Base-by-base conservation (phyloP, 148 eudicot species). In the Chenopodium album region DNA sequence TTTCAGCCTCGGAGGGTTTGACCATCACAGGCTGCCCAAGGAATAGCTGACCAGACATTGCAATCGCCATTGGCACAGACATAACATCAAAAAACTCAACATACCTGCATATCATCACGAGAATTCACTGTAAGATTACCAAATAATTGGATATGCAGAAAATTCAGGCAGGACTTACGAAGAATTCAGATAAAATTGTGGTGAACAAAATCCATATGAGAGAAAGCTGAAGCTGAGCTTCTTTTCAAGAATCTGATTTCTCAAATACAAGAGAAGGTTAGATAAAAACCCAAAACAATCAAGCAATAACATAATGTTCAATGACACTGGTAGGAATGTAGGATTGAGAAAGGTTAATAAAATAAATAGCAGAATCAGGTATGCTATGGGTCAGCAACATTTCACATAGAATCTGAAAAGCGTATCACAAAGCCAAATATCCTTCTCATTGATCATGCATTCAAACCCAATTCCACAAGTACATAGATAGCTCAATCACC, bases 21-120 rank as follows among this genome's bases (percentile, higher is more conserved):
- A 97, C 98, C 99, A 97, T 97, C 63, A 97, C 97, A 80, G 97
- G 99, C 77, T 97, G 97, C 64, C 98, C 99, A 72, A 91, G 89
- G 69, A 97, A 90, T 29, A 92, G 89, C 71, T 92, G 99, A 67
- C 99, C 99, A 77, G 97, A 87, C 70, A 97, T 81, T 68, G 99
- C 97, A 78, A 97, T 97, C 75, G 99, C 99, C 97, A 92, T 94
- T 41, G 99, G 99, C 67, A 97, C 99, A 65, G 97, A 90, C 97
- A 94, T 92, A 26, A 85, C 95, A 84, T 94, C 99, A 84, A 89
- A 91, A 80, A 97, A 97, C 78, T 97, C 99, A 63, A 97, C 89
- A 75, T 94, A 94, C 91, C 98, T 96, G 91, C 85, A 90, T 59
- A 79, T 60, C 75, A 71, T 84, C 73, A 87, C 37, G 56, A 20